phyloP scores from a whole-genome alignment of 768 basidiomycete species.

The Coprinellus micaceus region DNA sequence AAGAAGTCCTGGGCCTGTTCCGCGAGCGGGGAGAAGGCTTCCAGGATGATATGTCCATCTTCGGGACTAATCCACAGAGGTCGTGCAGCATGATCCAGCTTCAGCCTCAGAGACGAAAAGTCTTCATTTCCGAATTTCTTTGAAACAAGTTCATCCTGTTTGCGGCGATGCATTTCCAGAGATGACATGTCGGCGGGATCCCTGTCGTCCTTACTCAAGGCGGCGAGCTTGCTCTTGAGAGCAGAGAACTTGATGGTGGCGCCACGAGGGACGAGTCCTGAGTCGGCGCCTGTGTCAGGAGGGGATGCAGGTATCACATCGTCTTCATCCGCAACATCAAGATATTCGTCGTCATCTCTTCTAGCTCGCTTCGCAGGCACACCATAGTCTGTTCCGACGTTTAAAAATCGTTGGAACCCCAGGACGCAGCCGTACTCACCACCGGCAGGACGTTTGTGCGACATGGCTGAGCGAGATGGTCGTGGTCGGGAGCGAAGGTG shows the following conservation, averaged over 20 bases:
- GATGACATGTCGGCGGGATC: conserved; percentile 46
- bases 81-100: conserved; percentile 85
- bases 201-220: conserved; percentile 48
- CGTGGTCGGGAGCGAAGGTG: neutral
- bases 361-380: conserved; percentile 42
- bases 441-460: conserved; percentile 38
- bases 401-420: neutral
- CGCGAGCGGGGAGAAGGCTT: conserved; percentile 96
- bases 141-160: conserved; percentile 74
- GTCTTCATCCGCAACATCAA: conserved; percentile 57
- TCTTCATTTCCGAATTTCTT: conserved; percentile 84
- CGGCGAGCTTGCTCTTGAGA: conserved; percentile 72
- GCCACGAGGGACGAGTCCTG: conserved; percentile 54
- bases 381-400: conserved; percentile 22
- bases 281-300: conserved; percentile 34
- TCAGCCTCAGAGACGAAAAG: conserved; percentile 83
- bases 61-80: conserved; percentile 96
- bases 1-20: conserved; percentile 98
- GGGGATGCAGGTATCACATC: conserved; percentile 53
- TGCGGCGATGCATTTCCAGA: conserved; percentile 62
- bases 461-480: conserved; percentile 20
- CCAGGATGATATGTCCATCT: conserved; percentile 90
- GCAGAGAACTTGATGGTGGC: conserved; percentile 89
- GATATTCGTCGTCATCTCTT: conserved; percentile 50
- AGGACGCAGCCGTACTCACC: conserved; percentile 21